Base-by-base conservation (phyloP, 2,329 filamentous ascomycete species). In the Stachybotrys chartarum region DNA sequence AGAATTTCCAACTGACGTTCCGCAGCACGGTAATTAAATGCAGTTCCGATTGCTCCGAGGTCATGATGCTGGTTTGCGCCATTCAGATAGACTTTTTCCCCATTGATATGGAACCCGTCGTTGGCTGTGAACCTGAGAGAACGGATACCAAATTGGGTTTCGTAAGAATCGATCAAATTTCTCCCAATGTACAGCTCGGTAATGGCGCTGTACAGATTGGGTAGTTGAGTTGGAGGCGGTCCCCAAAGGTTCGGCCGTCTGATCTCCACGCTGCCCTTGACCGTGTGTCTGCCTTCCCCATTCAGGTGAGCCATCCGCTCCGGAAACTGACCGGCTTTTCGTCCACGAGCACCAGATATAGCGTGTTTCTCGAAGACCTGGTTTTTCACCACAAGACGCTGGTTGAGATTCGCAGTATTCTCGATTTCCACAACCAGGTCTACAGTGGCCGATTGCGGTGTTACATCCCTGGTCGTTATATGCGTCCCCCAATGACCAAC, bases 1-100 rank as follows among this genome's bases (percentile, higher is more conserved):
- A 82, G 66, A n/a, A 76, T 71, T 57, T 78, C 65, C 4, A 81
- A 68, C 61, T 82, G 76, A 1, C 79, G 70, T 61, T 78, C 66
- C 0, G 74, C 72, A 0, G 78, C 79, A 3, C 76, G 70, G 35
- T 67, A 45, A 62, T 81, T 78, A 68, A 79, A 81, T 14, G 79
- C 79, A 0, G 75, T 64, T 1, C 78, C 79, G 0, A 82, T 58
- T 0, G 77, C 70, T 2, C 79, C 79, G 1, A 77, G 70, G 57
- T 81, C 78, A 58, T 80, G 77, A 60, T 82, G 79, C 52, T 81
- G 70, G 65, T 75, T 77, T 0, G 73, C 70, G 11, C 79, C 79
- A 48, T 77, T 73, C 14, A 81, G 64, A 8, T 66, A 66, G 2
- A 80, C 63, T 0, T 62, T 61, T 57, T 78, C 61, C 3, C 73